These are phyloP conservation scores for Spergularia azorica DNA, from an alignment of 179 eudicot genomes.

Conservation along the genomic window DNA sequence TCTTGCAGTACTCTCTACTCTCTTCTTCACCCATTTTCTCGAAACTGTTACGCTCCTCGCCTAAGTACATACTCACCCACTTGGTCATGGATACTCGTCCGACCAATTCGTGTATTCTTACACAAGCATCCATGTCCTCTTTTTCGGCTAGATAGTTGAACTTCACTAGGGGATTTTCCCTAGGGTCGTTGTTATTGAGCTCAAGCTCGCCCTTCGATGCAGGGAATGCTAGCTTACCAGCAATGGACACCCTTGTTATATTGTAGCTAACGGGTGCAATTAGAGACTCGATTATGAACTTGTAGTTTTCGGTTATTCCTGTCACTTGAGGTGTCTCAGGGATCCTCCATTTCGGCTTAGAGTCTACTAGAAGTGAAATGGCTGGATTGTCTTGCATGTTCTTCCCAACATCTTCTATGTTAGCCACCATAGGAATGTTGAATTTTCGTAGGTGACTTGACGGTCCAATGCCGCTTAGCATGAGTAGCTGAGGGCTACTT, in stretches of 20 bases:
- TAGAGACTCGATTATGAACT: slow-evolving; percentile 40
- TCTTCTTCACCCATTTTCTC: slow-evolving; percentile 32
- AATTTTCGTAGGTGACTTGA: slow-evolving; percentile 31
- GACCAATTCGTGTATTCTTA: slow-evolving; percentile 30
- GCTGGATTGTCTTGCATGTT: slow-evolving; percentile 51
- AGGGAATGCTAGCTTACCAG: slow-evolving; percentile 48
- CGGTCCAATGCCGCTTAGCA: slow-evolving; percentile 56
- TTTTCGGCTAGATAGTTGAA: slow-evolving; percentile 40
- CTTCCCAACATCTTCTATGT: slow-evolving; percentile 33
- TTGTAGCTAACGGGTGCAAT: slow-evolving; percentile 31
- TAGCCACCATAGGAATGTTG: slow-evolving; percentile 32
- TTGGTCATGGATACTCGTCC: slow-evolving; percentile 30
- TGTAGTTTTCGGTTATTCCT: slow-evolving; percentile 38
- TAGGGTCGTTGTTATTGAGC: slow-evolving; percentile 40
- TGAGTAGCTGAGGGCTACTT: slow-evolving; percentile 49
- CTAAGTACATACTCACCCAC: slow-evolving; percentile 33
- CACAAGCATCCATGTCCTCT: slow-evolving; percentile 40
- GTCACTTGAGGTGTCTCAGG: slow-evolving; percentile 53
- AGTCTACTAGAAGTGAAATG: slow-evolving; percentile 37
- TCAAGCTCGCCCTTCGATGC: slow-evolving; percentile 41
- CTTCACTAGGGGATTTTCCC: slow-evolving; percentile 40
- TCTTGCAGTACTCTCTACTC: slow-evolving; percentile 38
- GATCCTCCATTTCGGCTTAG: slow-evolving; percentile 25
- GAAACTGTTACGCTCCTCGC: slow-evolving; percentile 18
- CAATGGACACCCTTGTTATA: slow-evolving; percentile 36